Conservation (phyloP, 2,329 filamentous ascomycete species). For the Cercospora sojina region DNA sequence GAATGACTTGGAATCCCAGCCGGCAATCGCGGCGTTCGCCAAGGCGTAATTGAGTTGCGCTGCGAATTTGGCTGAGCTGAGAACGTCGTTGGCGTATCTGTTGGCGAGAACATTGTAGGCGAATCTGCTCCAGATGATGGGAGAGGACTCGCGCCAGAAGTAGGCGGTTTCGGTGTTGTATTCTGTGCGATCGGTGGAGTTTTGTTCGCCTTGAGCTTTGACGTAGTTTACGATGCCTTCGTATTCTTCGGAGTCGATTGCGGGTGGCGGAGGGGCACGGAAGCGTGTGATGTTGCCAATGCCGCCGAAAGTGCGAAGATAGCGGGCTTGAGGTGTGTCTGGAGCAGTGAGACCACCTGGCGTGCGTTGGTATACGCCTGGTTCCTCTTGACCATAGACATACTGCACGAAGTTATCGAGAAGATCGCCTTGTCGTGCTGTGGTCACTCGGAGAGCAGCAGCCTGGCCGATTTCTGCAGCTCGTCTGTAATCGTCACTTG, state of each 20-base stretch:
- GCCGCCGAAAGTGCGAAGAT: constrained; percentile 30
- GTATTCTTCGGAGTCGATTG: constrained; percentile 26
- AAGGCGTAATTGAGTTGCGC: constrained; percentile 35
- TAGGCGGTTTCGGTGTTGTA: constrained; percentile 34
- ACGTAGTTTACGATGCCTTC: constrained; percentile 29
- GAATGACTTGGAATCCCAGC: constrained; percentile 32
- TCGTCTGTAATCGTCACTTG: constrained; percentile 13
- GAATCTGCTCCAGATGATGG: constrained; percentile 33
- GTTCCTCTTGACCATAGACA: constrained; percentile 17
- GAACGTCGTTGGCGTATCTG: constrained; percentile 28
- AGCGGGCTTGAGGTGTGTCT: constrained; percentile 34
- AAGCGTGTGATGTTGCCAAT: constrained; percentile 32
- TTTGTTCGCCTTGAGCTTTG: constrained; percentile 31
- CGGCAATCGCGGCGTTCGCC: constrained; percentile 34
- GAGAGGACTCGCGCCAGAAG: constrained; percentile 34
- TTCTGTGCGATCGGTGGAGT: constrained; percentile 30
- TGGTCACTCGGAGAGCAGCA: constrained; percentile 28
- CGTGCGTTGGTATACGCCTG: constrained; percentile 33
- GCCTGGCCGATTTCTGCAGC: constrained; percentile 26
- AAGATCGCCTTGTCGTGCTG: constrained; percentile 30
- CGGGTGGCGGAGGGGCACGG: constrained; percentile 29
- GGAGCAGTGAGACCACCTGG: constrained; percentile 30
- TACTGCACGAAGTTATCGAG: constrained; percentile 34
- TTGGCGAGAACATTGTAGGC: constrained; percentile 31
- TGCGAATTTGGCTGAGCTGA: constrained; percentile 34